Base-by-base conservation (phyloP, 2,329 filamentous ascomycete species). In the Metarhizium robertsii region DNA sequence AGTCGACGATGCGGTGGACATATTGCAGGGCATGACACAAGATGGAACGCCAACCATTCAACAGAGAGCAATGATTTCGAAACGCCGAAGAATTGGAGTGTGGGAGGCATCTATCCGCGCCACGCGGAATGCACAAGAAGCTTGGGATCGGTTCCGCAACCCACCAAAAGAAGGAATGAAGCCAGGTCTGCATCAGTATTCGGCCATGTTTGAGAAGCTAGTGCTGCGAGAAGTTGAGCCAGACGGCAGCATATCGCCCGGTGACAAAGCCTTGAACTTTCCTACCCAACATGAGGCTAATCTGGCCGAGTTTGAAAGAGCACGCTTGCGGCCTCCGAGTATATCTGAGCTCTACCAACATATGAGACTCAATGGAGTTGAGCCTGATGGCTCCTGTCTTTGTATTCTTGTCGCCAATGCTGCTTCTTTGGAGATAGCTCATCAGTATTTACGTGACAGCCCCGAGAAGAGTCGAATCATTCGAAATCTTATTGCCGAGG, bases 261-360 rank as follows among this genome's bases (percentile, higher is more conserved):
- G 87, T 13, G 86, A 88, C 61, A 73, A 73, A 43, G 75, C 82
- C 20, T 71, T 84, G 20, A 76, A 81, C 55, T 66, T 72, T 59
- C 58, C 65, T 18, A 64, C 66, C 6, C 58, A 65, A 52, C 57
- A 66, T 43, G 62, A 70, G 13, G 71, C 73, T 67, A 88, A 77
- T 67, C 78, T 76, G 63, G 87, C 76, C 57, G 78, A 84, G n/a
- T 81, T 84, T 54, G 86, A 88, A 56, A 81, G 81, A 60, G 78
- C 82, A 43, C 76, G 81, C n/a, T 71, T 83, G 47, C 72, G 75
- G 14, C 81, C 86, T 1, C 87, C 87, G 2, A 77, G 73, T 1
- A 69, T 84, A 11, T 69, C 75, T 4, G 73, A 79, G 52, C 72
- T 92, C 4, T 87, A 86, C 57, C 64, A 74, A 11, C 72, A 76